Evolutionary conservation across 2,329 filamentous ascomycete genomes (phyloP).

Genomic region (Colletotrichum chlorophyti): DNA sequence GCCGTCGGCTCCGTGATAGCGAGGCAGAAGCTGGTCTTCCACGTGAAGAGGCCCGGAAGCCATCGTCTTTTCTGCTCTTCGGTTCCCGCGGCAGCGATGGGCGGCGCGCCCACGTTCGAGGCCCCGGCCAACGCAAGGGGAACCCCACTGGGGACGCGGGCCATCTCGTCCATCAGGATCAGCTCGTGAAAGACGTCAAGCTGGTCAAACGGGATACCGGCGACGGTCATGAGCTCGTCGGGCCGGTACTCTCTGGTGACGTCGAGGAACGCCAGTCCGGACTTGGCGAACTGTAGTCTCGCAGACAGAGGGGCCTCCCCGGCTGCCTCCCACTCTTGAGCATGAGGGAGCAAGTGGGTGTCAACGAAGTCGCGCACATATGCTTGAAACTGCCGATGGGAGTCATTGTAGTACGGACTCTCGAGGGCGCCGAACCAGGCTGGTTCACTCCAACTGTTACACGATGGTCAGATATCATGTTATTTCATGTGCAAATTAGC

Average conservation of each 20-base stretch:
- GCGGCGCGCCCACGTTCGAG: conserved; percentile 68
- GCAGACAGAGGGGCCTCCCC: conserved; percentile 55
- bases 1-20: conserved; percentile 69
- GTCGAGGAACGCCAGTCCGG: conserved; percentile 46
- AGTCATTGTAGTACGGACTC: conserved; percentile 67
- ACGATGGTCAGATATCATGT: neutral
- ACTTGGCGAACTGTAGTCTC: conserved; percentile 42
- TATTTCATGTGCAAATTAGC: neutral
- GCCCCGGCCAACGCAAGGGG: conserved; percentile 64
- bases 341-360: conserved; percentile 61
- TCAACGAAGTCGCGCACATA: conserved; percentile 66
- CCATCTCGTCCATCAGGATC: conserved; percentile 61
- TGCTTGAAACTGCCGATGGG: conserved; percentile 64
- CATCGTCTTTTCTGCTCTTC: conserved; percentile 63
- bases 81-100: conserved; percentile 68
- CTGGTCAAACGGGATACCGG: conserved; percentile 48
- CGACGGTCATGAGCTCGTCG: conserved; percentile 41
- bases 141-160: conserved; percentile 62
- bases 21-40: conserved; percentile 67
- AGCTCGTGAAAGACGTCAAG: conserved; percentile 65
- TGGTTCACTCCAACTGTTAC: conserved; percentile 32
- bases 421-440: conserved; percentile 36
- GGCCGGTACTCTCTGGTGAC: conserved; percentile 42
- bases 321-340: conserved; percentile 69
- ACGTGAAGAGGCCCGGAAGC: conserved; percentile 64